Evolutionary conservation across 2,329 filamentous ascomycete genomes (phyloP), one percentile per base, ranked within the genome.

Genomic region (Verticillium zaregamsianum): DNA sequence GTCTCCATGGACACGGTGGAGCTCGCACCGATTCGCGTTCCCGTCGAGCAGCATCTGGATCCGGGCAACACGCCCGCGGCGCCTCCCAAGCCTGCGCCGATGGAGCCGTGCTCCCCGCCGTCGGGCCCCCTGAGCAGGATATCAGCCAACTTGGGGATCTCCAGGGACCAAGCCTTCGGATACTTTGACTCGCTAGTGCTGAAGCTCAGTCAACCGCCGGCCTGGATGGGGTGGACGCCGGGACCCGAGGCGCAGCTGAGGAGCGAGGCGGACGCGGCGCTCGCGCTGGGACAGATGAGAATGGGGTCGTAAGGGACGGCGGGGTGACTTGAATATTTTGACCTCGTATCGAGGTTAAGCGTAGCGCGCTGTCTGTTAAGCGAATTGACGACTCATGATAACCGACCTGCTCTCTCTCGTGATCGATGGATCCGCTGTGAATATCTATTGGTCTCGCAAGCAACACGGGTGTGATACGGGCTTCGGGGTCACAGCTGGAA

Each of bases 71-170:
- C n/a, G 23, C 35, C 57, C 20, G 7, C 20, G 20, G 9, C 58
- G 12, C 55, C 25, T 14, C 31, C 45, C 35, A 28, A 57, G 28
- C 61, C 55, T 5, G 58, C 57, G 55, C 56, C 59, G 28, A 28
- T 55, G 14, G 63, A 65, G 49, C 62, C 64, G 7, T 59, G 61
- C n/a, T 62, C 62, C n/a, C 60, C 63, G 14, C 57, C 62, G 14
- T 49, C 55, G 17, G 54, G 60, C 9, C 62, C 62, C 14, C 54
- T 61, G 28, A 57, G 58, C 4, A 59, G 54, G 11, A 57, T 55
- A 23, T 17, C 54, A 4, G 39, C 33, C 17, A 62, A 39, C 58
- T 20, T 61, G 23, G 55, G 15, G 25, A 40, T 20, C 45, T 61
- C 32, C 39, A 52, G 20, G 61, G 40, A n/a, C 59, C 56, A 28